Percentiles rank a stretch among this genome's conserved stretches.
These are phyloP conservation scores for Talaromyces sp. DNA, from an alignment of 2,329 filamentous ascomycete genomes.

Conservation along the genomic window DNA sequence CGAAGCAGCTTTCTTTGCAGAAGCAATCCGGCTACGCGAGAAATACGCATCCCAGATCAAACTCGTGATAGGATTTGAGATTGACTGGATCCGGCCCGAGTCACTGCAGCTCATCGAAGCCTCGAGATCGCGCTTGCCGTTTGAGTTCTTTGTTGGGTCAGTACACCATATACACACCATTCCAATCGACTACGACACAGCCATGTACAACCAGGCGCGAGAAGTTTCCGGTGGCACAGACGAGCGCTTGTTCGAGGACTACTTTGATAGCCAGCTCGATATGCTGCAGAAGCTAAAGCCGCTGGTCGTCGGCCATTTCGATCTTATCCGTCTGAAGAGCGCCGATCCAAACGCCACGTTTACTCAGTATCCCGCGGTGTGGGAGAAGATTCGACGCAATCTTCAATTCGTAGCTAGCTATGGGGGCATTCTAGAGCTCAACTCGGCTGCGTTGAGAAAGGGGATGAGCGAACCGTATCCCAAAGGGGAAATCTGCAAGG, in stretches of 20 bases:
- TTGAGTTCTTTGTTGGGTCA: conserved; percentile 91
- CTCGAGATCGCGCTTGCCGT: conserved; percentile 56
- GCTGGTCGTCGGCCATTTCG: conserved; percentile 85
- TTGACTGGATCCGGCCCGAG: conserved; percentile 79
- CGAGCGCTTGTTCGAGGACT: conserved; percentile 70
- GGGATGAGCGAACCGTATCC: conserved; percentile 90
- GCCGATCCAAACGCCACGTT: conserved; percentile 62
- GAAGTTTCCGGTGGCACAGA: conserved; percentile 57
- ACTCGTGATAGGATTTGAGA: conserved; percentile 85
- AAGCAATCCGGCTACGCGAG: conserved; percentile 68
- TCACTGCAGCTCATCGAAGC: conserved; percentile 57
- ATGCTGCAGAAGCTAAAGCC: conserved; percentile 74
- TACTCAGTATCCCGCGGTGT: conserved; percentile 58
- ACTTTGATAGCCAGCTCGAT: conserved; percentile 80
- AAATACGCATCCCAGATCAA: conserved; percentile 68
- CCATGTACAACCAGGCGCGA: conserved; percentile 63
- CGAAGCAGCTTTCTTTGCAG: conserved; percentile 62
- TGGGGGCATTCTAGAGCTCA: conserved; percentile 82
- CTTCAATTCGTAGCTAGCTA: conserved; percentile 65
- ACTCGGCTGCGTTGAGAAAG: conserved; percentile 82
- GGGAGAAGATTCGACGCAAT: conserved; percentile 71
- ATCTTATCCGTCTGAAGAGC: conserved; percentile 79
- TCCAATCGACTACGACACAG: conserved; percentile 80
- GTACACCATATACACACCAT: conserved; percentile 83
- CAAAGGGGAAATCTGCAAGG: conserved; percentile 66